Evolutionary conservation across 2,329 filamentous ascomycete genomes (phyloP), one percentile per base, ranked within the genome.

Genomic region (Xylaria sp.): DNA sequence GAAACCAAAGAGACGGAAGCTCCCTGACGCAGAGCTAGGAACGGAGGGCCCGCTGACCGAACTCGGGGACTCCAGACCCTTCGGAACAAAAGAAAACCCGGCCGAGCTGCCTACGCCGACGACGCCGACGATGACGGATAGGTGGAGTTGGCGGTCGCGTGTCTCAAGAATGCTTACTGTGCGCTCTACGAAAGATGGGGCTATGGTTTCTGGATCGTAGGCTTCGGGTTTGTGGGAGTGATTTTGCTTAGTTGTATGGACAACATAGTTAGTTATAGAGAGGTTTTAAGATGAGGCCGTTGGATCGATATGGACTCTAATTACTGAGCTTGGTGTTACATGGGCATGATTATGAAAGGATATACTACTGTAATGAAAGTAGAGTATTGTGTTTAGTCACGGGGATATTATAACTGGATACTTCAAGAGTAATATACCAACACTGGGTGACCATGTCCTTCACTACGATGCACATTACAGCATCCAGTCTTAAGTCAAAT

Each of bases 71-170:
- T 64, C 58, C 5, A 30, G 68, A 8, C 66, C 72, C 10, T 34
- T 73, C 2, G 75, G 75, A 2, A 72, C 73, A 3, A 71, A 63
- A 12, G 73, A 72, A 36, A 77, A 77, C 34, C 75, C 75, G 12
- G 75, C 75, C 12, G 75, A 77, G 67, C 66, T 77, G 8, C 57
- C 63, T 7, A 57, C 30, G 1, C 48, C 48, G 5, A 70, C 55
- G 23, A 18, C 28, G 8, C 55, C 36, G 30, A 13, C 55, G 13
- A 8, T 23, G 12, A 25, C 62, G 8, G 52, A 53, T 1, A 18
- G 60, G 39, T 30, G 23, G 34, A 43, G 39, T 20, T 43, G 39
- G 55, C 23, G 39, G 32, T 58, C 36, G 2, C 36, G 36, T 2
- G 55, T 58, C 6, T 58, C 55, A 39, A 30, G 55, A 12, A 64